These are phyloP conservation scores for Leccinellum luteum DNA, from an alignment of 768 basidiomycete species.

Conservation along the genomic window DNA sequence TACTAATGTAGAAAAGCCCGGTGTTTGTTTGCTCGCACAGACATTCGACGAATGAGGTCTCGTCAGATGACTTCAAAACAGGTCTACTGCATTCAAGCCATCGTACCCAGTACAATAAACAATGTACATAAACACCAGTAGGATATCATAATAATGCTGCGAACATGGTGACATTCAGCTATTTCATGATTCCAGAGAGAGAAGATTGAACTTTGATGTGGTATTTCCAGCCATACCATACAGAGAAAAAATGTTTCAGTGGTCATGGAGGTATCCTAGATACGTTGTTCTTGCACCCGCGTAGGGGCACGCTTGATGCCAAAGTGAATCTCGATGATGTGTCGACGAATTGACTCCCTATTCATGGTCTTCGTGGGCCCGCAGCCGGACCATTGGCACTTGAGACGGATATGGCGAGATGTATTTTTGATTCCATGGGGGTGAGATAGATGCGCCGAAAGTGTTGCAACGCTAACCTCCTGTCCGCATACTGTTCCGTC, in stretches of 20 bases:
- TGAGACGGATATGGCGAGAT: background rate
- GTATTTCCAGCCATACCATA: too few relatives aligned
- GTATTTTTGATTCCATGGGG: constrained; percentile 13
- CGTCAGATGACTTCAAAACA: background rate
- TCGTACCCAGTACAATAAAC: background rate
- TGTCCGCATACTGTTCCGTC: constrained; percentile 2
- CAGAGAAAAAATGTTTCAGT: too few relatives aligned
- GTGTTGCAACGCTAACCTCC: background rate
- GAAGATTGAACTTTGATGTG: too few relatives aligned
- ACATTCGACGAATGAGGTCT: too few relatives aligned
- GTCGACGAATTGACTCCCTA: constrained; percentile 20
- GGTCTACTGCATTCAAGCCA: background rate
- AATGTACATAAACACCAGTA: background rate
- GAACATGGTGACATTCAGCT: too few relatives aligned
- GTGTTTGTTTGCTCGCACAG: too few relatives aligned
- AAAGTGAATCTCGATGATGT: constrained; percentile 16
- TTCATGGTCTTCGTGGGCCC: constrained; percentile 6
- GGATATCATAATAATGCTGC: background rate
- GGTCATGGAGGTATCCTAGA: background rate
- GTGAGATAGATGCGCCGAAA: constrained; percentile 12
- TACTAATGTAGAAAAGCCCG: too few relatives aligned
- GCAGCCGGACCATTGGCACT: constrained; percentile 16
- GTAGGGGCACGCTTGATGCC: constrained; percentile 3
- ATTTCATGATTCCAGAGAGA: background rate
- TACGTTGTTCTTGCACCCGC: background rate